A percentile compares a stretch with the other conserved stretches of the same genome.
Evolutionary conservation across 1,284 basidiomycete species (phyloP).

Genomic region (Neolentinus lepideus): DNA sequence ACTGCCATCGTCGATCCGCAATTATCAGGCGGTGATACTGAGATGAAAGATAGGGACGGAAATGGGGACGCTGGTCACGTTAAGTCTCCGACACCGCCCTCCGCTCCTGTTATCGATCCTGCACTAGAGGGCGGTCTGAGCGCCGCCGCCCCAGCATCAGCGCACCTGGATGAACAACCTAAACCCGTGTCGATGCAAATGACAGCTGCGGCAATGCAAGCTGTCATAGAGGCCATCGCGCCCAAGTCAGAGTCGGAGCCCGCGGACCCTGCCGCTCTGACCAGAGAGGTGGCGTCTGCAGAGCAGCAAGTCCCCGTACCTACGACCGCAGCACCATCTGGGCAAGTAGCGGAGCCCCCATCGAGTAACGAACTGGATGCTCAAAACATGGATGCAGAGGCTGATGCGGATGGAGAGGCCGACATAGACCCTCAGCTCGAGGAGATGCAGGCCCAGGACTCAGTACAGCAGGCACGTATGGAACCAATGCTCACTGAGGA

Average conservation of each 20-base stretch:
- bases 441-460: neutral
- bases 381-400: conserved; percentile 3
- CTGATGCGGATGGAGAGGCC: conserved; percentile 7
- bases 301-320: conserved; percentile 9
- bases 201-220: conserved; percentile 17
- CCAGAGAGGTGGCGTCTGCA: conserved; percentile 5
- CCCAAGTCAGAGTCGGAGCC: neutral
- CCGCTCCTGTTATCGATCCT: conserved; percentile 29
- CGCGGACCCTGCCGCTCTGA: neutral
- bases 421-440: conserved; percentile 10
- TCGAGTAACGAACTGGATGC: neutral
- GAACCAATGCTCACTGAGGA: conserved; percentile 53
- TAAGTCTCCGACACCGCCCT: conserved; percentile 1
- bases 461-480: conserved; percentile 28
- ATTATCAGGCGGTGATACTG: conserved; percentile 17
- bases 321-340: neutral
- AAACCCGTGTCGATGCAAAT: conserved; percentile 11
- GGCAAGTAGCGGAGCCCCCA: conserved; percentile 1
- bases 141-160: neutral
- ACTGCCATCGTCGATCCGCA: conserved; percentile 15
- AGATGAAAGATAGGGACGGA: conserved; percentile 11
- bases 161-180: conserved; percentile 4
- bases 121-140: conserved; percentile 19
- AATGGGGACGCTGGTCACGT: neutral
- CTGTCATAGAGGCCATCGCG: conserved; percentile 13